Percentiles rank a stretch among this genome's conserved stretches.
These are phyloP conservation scores for Fragilaria crotonensis DNA, from an alignment of 108 stramenopile genomes.

Conservation along the genomic window DNA sequence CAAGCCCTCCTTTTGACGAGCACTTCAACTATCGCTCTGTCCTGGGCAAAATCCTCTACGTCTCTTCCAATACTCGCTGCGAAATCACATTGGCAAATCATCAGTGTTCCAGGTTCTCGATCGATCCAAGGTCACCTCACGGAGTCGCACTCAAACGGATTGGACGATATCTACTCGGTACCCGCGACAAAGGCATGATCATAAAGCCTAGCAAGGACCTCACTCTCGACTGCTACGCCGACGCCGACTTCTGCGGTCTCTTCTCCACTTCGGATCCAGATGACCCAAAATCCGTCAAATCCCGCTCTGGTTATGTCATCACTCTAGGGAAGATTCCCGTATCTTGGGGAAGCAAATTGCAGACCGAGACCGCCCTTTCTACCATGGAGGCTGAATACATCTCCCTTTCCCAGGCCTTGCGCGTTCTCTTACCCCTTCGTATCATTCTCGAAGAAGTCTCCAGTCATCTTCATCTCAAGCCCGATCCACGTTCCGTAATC, in stretches of 20 bases:
- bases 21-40: conserved; percentile 16
- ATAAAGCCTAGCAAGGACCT: conserved; percentile 1
- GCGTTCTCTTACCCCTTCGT: conserved; percentile 19
- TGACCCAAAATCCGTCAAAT: conserved; percentile 5
- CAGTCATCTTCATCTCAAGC: too few species aligned
- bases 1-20: conserved; percentile 13
- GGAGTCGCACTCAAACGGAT: conserved; percentile 26
- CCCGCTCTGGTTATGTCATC: conserved; percentile 18
- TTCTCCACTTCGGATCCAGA: too few species aligned
- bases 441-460: conserved; percentile 21
- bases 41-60: conserved; percentile 18
- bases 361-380: conserved; percentile 16
- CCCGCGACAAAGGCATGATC: conserved; percentile 24
- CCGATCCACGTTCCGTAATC: too few species aligned
- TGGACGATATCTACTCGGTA: conserved; percentile 27
- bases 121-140: conserved; percentile 15
- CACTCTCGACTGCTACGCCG: too few species aligned
- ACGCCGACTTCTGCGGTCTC: conserved; percentile 20
- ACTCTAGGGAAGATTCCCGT: conserved; percentile 11
- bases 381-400: conserved; percentile 30
- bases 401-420: conserved; percentile 8
- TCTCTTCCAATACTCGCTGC: conserved; percentile 2
- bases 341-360: conserved; percentile 12
- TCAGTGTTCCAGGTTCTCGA: conserved; percentile 19
- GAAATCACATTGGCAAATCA: conserved; percentile 24